These are phyloP conservation scores for Diplodia intermedia DNA, from an alignment of 2,329 filamentous ascomycete genomes.

Conservation along the genomic window DNA sequence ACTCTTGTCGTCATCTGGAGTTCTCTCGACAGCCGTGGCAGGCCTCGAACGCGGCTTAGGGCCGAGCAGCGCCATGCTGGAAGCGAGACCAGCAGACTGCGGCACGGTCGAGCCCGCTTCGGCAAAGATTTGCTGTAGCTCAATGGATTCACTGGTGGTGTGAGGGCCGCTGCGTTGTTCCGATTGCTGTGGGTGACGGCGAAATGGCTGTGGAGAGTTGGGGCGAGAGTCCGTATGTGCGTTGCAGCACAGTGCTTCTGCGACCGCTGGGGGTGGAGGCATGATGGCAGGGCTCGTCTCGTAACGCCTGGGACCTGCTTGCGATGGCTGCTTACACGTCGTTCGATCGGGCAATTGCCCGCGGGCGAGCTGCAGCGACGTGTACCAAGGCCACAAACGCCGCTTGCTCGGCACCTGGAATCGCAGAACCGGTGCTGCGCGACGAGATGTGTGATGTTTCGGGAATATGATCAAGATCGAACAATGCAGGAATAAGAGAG, in stretches of 20 bases:
- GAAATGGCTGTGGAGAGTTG: slow-evolving; percentile 11
- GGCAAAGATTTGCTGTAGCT: slow-evolving; percentile 46
- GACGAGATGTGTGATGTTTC: slow-evolving; percentile 8
- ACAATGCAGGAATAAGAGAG: slow-evolving; percentile 43
- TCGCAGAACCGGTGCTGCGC: background rate
- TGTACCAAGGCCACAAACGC: background rate
- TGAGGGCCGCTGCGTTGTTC: background rate
- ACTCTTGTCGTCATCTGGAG: slow-evolving; percentile 3
- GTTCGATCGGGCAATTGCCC: background rate
- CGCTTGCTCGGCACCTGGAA: background rate
- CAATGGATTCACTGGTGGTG: slow-evolving; percentile 39
- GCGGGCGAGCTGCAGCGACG: background rate
- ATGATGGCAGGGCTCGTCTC: background rate
- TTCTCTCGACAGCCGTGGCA: background rate
- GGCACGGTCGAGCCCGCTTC: slow-evolving; percentile 35
- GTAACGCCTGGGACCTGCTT: background rate
- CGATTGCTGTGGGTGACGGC: background rate
- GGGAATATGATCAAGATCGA: slow-evolving; percentile 36
- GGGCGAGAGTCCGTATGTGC: slow-evolving; percentile 17
- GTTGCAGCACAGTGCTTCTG: slow-evolving; percentile 16
- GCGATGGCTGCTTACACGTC: background rate
- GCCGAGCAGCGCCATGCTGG: slow-evolving; percentile 18
- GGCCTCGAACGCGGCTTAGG: background rate
- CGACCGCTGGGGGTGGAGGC: slow-evolving; percentile 1
- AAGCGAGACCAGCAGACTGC: background rate